Conservation (phyloP, 2,329 filamentous ascomycete species). For the Elsinoe australis region DNA sequence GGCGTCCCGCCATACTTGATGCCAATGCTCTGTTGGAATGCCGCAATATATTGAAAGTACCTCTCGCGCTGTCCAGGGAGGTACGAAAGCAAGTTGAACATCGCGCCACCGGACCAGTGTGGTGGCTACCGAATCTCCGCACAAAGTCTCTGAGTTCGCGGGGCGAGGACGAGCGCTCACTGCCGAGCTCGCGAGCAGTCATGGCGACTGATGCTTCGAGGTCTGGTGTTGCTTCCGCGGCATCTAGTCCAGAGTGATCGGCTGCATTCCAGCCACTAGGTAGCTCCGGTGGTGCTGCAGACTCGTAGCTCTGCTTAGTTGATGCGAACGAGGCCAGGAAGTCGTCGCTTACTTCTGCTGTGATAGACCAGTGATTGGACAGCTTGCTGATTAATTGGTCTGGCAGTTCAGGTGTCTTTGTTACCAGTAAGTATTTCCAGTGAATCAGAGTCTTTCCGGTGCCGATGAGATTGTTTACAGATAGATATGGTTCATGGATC, state of each 20-base stretch:
- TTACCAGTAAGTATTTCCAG: background rate
- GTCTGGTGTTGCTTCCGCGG: slow-evolving; percentile 20
- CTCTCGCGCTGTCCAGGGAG: slow-evolving; percentile 18
- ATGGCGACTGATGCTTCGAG: slow-evolving; percentile 22
- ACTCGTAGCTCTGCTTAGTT: background rate
- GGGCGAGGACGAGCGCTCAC: background rate
- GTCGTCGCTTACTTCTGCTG: slow-evolving; percentile 18
- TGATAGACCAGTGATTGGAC: slow-evolving; percentile 20
- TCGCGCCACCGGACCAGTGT: slow-evolving; percentile 21
- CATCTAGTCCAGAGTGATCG: slow-evolving; percentile 21
- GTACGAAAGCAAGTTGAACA: slow-evolving; percentile 24
- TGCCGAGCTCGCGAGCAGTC: slow-evolving; percentile 18
- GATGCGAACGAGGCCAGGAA: slow-evolving; percentile 14
- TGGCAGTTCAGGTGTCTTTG: background rate
- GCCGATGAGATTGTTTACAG: background rate
- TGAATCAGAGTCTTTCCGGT: background rate
- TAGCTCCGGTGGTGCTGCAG: slow-evolving; percentile 9
- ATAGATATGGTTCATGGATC: slow-evolving; percentile 22
- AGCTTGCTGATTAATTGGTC: background rate
- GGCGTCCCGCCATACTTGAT: slow-evolving; percentile 20
- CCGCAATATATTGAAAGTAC: slow-evolving; percentile 22
- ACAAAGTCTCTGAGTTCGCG: slow-evolving; percentile 21
- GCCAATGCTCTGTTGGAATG: slow-evolving; percentile 20
- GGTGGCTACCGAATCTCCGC: slow-evolving; percentile 18
- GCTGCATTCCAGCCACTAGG: slow-evolving; percentile 21